Base-by-base conservation (phyloP, 192 early-diverging fungal genomes). In the Backusella liffmaniae region DNA sequence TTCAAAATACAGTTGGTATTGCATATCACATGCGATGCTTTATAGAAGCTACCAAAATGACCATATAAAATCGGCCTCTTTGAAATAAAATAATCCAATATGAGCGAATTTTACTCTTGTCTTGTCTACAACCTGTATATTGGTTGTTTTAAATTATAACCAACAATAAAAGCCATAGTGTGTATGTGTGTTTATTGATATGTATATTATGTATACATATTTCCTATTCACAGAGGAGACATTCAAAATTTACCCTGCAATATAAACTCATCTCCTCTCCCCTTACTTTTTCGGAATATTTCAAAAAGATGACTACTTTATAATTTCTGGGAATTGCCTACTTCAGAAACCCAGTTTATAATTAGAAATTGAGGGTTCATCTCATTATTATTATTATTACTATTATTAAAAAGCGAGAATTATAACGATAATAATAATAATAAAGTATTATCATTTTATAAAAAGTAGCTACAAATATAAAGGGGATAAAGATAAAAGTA, bases 11-110 rank as follows among this genome's bases (percentile, higher is more conserved):
- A 46, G 35, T 36, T 36, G 76, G 76, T 18, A 51, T 72, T 23
- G 56, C 70, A 34, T 77, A 77, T 66, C 76, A 77, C 65, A 71
- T 72, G 70, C 69, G 70, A 30, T 77, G 76, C 35, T 72, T 66
- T n/a, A 76, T 76, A 30, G 74, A 76, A 36, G 53, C n/a, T 4
- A 56, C 53, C 21, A 56, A 56, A 56, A 21, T 56, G 7, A 56
- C 53, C 23, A 21, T 56, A 56, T 56, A 56, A 56, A 13, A 32
- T 3, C 32, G 3, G 32, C 32, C 3, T 32, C 32, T 32, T 32
- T 32, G 32, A 32, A 32, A 32, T 32, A 32, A 44, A 4, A 44
- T 44, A 44, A 16, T 16, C 0, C 42, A 13, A 44, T 44, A 44
- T 44, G 42, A 44, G 42, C 5, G 15, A 5, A 44, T 44, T 44